Evolutionary conservation across 495 filamentous ascomycete species (phyloP).

Genomic region (Penicillium psychrofluorescens): DNA sequence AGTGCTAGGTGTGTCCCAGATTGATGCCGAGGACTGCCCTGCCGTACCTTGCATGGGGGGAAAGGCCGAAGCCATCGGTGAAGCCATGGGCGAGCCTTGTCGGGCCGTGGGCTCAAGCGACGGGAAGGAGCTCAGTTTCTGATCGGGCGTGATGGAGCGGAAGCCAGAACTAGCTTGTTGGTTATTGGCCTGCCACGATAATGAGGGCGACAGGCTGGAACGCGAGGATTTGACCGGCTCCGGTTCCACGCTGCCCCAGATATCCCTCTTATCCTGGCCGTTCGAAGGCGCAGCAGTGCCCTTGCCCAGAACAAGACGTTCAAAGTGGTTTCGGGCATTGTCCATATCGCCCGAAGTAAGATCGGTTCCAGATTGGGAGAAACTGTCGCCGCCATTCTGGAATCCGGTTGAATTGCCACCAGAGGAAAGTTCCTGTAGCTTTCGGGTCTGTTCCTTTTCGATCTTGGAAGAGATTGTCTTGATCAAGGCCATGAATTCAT

Average conservation of each 20-base stretch:
- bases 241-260: constrained; percentile 29
- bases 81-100: too few relatives aligned
- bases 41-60: constrained; percentile 18
- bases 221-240: constrained; percentile 17
- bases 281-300: constrained; percentile 11
- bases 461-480: constrained; percentile 71
- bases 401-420: constrained; percentile 35
- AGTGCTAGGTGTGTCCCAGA: constrained; percentile 14
- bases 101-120: constrained; percentile 35
- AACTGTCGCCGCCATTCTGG: constrained; percentile 21
- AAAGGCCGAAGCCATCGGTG: constrained; percentile 11
- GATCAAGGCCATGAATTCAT: constrained; percentile 79
- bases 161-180: constrained; percentile 20
- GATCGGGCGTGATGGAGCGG: constrained; percentile 48
- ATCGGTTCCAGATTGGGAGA: constrained; percentile 16
- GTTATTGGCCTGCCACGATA: constrained; percentile 37
- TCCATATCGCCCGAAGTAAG: constrained; percentile 24
- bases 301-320: constrained; percentile 74
- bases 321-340: constrained; percentile 64
- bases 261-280: constrained; percentile 24
- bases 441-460: constrained; percentile 80
- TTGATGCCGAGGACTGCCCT: constrained; percentile 14
- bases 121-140: constrained; percentile 40
- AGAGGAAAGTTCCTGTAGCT: constrained; percentile 72
- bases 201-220: constrained; percentile 29